These are phyloP conservation scores for Picea abies DNA, from an alignment of 83 land plant genomes.

Conservation along the genomic window DNA sequence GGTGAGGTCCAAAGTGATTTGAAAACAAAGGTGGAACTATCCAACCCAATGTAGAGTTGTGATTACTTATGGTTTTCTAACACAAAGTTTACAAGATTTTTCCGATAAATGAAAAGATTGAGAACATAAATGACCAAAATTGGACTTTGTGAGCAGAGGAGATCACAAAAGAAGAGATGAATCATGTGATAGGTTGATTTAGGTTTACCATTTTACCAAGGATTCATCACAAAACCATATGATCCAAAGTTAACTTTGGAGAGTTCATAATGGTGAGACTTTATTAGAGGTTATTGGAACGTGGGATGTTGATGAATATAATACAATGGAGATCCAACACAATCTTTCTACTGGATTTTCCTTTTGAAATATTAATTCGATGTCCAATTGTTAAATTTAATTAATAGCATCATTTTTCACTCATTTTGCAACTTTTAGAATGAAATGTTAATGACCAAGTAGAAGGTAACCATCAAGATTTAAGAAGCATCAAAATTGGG, in stretches of 20 bases:
- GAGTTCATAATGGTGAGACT: constrained; percentile 38
- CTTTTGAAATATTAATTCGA: too few relatives aligned
- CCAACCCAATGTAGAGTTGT: constrained; percentile 65
- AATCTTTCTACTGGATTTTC: too few relatives aligned
- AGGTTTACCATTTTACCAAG: constrained; percentile 47
- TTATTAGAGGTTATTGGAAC: constrained; percentile 23
- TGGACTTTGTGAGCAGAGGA: constrained; percentile 97
- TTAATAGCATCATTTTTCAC: too few relatives aligned
- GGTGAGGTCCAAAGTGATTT: constrained; percentile 61
- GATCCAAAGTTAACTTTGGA: constrained; percentile 42
- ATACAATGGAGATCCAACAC: too few relatives aligned
- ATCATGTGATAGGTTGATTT: constrained; percentile 26
- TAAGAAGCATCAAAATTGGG: too few relatives aligned
- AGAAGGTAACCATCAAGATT: too few relatives aligned
- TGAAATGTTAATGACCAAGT: too few relatives aligned
- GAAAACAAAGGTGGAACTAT: constrained; percentile 63
- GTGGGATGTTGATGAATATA: too few relatives aligned
- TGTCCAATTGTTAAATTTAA: too few relatives aligned
- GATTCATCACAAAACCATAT: constrained; percentile 46
- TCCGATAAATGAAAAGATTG: constrained; percentile 73
- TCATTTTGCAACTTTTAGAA: too few relatives aligned
- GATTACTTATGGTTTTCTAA: constrained; percentile 72
- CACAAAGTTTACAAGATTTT: constrained; percentile 85
- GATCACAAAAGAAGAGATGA: constrained; percentile 56
- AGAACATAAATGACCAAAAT: constrained; percentile 81